These are phyloP conservation scores for Neurospora hispaniola DNA, from an alignment of 495 filamentous ascomycete genomes.

Conservation along the genomic window DNA sequence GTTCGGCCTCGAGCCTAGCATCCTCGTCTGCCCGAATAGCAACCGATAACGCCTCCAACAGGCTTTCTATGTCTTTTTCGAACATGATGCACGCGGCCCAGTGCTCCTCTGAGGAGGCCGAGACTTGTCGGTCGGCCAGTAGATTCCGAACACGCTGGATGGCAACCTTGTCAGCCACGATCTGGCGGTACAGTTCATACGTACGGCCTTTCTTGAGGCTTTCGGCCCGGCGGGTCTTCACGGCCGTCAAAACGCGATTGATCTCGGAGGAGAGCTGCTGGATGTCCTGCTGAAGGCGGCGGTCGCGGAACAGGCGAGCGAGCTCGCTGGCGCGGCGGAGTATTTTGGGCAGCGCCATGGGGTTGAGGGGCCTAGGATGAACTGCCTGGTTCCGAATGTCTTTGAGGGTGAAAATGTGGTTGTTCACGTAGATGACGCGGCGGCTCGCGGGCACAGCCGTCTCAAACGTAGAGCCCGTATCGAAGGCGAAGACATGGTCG, in stretches of 20 bases:
- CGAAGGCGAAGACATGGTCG: background rate
- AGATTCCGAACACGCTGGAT: background rate
- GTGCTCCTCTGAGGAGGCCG: background rate
- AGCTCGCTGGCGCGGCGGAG: background rate
- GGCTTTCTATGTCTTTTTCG: background rate
- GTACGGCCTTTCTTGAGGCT: background rate
- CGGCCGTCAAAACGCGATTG: background rate
- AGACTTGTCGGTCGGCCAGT: background rate
- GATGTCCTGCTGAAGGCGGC: background rate
- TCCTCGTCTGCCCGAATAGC: background rate
- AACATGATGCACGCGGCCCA: background rate
- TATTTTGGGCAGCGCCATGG: background rate
- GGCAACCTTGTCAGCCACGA: background rate
- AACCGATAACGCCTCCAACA: background rate
- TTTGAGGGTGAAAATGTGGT: background rate
- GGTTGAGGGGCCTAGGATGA: background rate
- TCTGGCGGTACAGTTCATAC: background rate
- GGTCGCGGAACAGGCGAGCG: background rate
- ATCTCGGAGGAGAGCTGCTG: background rate
- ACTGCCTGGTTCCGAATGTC: background rate
- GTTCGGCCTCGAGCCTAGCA: background rate
- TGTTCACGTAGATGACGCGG: background rate
- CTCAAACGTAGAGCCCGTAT: background rate
- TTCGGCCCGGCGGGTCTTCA: background rate
- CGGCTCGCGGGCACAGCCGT: background rate